A percentile compares a stretch with the other conserved stretches of the same genome.
Evolutionary conservation across 1,284 basidiomycete genomes (phyloP).

Genomic region (Moniliophthora roreri): DNA sequence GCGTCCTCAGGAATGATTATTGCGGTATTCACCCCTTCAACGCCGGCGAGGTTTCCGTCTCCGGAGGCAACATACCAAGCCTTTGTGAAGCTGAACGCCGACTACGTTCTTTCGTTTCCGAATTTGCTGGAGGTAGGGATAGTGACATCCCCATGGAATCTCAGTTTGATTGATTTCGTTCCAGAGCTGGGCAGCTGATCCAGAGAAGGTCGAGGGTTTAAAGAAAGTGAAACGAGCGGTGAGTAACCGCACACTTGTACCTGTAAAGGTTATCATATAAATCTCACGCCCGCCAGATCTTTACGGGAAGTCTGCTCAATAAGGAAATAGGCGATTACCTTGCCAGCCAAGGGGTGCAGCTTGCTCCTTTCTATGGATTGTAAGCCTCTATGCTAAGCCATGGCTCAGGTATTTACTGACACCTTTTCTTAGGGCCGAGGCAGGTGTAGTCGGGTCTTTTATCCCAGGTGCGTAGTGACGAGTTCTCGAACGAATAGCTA

Average conservation of each 20-base stretch:
- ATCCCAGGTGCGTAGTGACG: conserved; percentile 14
- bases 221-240: not conserved
- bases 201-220: conserved; percentile 7
- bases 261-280: not conserved
- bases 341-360: not conserved
- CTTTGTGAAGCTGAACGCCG: conserved; percentile 4
- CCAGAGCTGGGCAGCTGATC: conserved; percentile 16
- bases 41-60: conserved; percentile 11
- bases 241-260: not conserved
- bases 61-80: conserved; percentile 6
- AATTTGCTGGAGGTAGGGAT: conserved; percentile 6
- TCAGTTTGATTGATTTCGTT: not conserved
- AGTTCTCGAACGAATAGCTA: not conserved
- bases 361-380: conserved; percentile 19
- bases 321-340: conserved; percentile 19
- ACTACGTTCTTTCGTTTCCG: conserved; percentile 12
- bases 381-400: conserved; percentile 6
- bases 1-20: conserved; percentile 10
- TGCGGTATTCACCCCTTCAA: conserved; percentile 7
- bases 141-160: not conserved
- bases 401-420: not conserved
- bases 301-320: conserved; percentile 20
- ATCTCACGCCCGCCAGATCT: conserved; percentile 13
- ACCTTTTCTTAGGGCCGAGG: conserved; percentile 15
- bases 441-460: conserved; percentile 12